Evolutionary conservation across 177 flowering plant genomes (phyloP).

Genomic region (Vitis hybrid): DNA sequence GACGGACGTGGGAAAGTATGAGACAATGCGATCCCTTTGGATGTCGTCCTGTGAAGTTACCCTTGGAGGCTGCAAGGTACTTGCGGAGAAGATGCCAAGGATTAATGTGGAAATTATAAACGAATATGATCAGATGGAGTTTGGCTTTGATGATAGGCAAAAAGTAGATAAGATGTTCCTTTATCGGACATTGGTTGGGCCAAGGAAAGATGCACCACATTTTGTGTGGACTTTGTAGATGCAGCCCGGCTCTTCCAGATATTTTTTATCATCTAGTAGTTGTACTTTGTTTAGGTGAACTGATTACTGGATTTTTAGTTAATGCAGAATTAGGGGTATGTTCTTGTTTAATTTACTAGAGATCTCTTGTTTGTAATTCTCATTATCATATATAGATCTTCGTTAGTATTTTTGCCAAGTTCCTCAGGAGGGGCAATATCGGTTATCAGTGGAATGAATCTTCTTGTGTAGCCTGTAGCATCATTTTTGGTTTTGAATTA

Average conservation of each 20-base stretch:
- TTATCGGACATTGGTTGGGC: conserved; percentile 80
- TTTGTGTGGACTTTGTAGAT: conserved; percentile 72
- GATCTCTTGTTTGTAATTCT: conserved; percentile 16
- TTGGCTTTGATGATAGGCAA: conserved; percentile 29
- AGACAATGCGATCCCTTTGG: conserved; percentile 99
- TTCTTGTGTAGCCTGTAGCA: too few species aligned
- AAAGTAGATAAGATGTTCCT: conserved; percentile 79
- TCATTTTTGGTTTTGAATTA: too few species aligned
- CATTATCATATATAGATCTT: conserved; percentile 1
- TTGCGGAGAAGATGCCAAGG: conserved; percentile 70
- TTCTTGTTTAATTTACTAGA: conserved; percentile 5
- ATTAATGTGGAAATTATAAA: conserved; percentile 86
- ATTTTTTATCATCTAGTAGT: conserved; percentile 8
- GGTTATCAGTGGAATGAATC: background rate
- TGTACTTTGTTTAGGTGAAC: conserved; percentile 18
- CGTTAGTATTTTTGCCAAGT: background rate
- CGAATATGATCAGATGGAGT: conserved; percentile 49
- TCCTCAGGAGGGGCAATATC: background rate
- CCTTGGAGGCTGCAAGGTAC: conserved; percentile 70
- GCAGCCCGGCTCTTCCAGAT: background rate
- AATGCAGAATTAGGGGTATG: conserved; percentile 11
- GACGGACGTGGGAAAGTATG: conserved; percentile 78
- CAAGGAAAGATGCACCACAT: conserved; percentile 71
- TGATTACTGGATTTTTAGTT: conserved; percentile 11
- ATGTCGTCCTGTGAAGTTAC: conserved; percentile 93